Percentiles rank a stretch among this genome's conserved stretches.
These are phyloP conservation scores for Cicer pinnatifidum DNA, from an alignment of 306 rosid genomes.

Conservation along the genomic window DNA sequence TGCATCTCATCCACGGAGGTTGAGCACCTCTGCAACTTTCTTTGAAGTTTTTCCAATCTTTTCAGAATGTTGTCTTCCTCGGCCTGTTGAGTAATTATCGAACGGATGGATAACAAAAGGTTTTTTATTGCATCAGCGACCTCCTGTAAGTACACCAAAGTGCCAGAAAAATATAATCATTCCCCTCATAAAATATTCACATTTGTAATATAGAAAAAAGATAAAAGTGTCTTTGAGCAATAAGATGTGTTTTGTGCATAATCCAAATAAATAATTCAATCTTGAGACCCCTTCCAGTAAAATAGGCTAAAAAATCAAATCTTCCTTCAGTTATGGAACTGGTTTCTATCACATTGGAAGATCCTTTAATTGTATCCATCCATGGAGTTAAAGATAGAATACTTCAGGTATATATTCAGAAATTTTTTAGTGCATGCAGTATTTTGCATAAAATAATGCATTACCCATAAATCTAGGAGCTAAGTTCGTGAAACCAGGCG, in stretches of 20 bases:
- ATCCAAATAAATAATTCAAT: slow-evolving; percentile 9
- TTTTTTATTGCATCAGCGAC: slow-evolving; percentile 70
- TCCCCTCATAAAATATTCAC: slow-evolving; percentile 14
- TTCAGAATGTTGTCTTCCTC: slow-evolving; percentile 66
- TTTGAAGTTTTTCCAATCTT: slow-evolving; percentile 64
- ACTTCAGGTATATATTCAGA: too few relatives aligned
- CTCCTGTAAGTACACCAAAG: slow-evolving; percentile 56
- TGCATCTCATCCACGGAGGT: slow-evolving; percentile 56
- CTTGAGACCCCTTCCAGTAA: too few relatives aligned
- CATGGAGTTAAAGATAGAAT: too few relatives aligned
- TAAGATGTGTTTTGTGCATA: slow-evolving; percentile 2
- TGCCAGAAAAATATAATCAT: slow-evolving; percentile 26
- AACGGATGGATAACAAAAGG: slow-evolving; percentile 58
- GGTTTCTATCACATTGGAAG: too few relatives aligned
- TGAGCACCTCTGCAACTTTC: slow-evolving; percentile 60
- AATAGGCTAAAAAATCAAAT: too few relatives aligned
- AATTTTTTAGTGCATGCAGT: too few relatives aligned
- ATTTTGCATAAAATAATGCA: too few relatives aligned
- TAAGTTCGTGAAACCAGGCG: too few relatives aligned
- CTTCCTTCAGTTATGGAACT: too few relatives aligned
- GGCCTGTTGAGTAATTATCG: slow-evolving; percentile 60
- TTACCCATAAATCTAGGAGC: too few relatives aligned
- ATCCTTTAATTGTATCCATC: too few relatives aligned
- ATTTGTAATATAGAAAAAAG: not conserved
- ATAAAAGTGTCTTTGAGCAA: slow-evolving; percentile 18